Evolutionary conservation across 192 early-diverging fungal species (phyloP).

Genomic region (Rhizophagus clarus): DNA sequence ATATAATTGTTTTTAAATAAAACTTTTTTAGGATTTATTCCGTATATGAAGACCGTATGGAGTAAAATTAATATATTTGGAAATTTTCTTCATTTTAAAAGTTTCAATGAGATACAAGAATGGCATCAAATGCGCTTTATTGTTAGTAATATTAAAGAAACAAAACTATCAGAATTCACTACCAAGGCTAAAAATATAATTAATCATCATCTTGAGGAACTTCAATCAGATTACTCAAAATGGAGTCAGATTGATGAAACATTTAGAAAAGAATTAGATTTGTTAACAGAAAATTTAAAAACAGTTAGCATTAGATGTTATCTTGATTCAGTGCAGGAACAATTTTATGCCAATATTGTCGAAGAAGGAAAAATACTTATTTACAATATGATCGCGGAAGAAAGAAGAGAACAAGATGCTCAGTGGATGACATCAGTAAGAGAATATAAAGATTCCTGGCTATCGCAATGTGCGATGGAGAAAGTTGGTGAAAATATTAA

Average conservation of each 20-base stretch:
- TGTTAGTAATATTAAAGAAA: background rate
- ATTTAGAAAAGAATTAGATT: background rate
- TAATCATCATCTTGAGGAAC: background rate
- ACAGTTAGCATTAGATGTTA: background rate
- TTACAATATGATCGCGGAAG: background rate
- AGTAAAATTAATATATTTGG: background rate
- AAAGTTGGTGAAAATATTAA: background rate
- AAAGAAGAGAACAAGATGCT: background rate
- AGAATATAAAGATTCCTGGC: background rate
- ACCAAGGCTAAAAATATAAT: background rate
- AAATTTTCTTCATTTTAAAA: slow-evolving; percentile 11
- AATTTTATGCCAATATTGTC: background rate
- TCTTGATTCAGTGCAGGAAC: background rate
- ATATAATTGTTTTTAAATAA: background rate
- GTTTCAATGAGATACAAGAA: background rate
- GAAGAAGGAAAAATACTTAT: background rate
- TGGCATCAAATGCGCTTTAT: slow-evolving; percentile 3
- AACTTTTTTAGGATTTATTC: slow-evolving; percentile 2
- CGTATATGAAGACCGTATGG: slow-evolving; percentile 4
- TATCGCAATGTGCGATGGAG: background rate
- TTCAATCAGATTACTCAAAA: background rate
- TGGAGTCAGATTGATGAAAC: background rate
- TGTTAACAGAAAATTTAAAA: background rate
- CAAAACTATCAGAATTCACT: background rate
- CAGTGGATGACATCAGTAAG: background rate